Evolutionary conservation across 768 basidiomycete species (phyloP).

Genomic region (Leccinum pellstonianum): DNA sequence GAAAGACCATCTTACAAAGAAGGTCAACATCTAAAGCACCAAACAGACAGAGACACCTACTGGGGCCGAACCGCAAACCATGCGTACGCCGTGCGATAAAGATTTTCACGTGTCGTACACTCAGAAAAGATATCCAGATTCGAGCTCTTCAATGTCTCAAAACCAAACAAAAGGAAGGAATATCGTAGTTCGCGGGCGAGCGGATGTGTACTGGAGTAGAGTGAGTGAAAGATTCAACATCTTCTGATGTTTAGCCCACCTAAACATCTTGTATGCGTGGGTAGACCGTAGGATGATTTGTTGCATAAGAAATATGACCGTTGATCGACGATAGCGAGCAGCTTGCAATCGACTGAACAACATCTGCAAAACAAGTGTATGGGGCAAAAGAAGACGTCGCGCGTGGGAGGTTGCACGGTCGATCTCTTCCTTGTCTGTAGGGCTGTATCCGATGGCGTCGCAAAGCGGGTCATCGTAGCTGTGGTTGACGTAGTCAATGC

Average conservation of each 20-base stretch:
- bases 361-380: slow-evolving; percentile 82
- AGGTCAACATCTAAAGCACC: slow-evolving; percentile 1
- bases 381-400: slow-evolving; percentile 75
- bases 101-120: slow-evolving; percentile 62
- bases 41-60: slow-evolving; percentile 46
- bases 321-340: slow-evolving; percentile 81
- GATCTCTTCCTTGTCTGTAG: slow-evolving; percentile 83
- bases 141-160: slow-evolving; percentile 88
- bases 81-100: slow-evolving; percentile 79
- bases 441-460: slow-evolving; percentile 82
- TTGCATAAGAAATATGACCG: slow-evolving; percentile 83
- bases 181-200: slow-evolving; percentile 89
- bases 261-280: slow-evolving; percentile 64
- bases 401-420: slow-evolving; percentile 71
- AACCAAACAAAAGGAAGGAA: slow-evolving; percentile 88
- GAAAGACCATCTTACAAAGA: slow-evolving; percentile 77
- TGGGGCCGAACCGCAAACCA: slow-evolving; percentile 96
- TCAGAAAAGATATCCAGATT: slow-evolving; percentile 83
- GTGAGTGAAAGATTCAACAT: background rate
- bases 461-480: slow-evolving; percentile 90
- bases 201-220: slow-evolving; percentile 72
- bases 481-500: slow-evolving; percentile 11
- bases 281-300: slow-evolving; percentile 83
- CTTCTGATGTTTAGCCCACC: slow-evolving; percentile 44
- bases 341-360: slow-evolving; percentile 91